Conservation (phyloP, 306 rosid species). For the Rubus parviflorus region DNA sequence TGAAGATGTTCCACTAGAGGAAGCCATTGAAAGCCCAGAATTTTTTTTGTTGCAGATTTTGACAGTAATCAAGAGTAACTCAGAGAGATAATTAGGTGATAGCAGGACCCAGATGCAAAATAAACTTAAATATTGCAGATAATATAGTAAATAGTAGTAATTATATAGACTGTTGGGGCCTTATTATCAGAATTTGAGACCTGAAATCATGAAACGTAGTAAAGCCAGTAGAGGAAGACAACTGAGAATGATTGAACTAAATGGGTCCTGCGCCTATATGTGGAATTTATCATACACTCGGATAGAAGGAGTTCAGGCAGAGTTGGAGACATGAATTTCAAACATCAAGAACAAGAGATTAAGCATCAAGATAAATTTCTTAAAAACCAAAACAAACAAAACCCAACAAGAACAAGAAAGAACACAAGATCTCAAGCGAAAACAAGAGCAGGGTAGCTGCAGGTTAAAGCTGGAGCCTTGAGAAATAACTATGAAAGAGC, state of each 20-base stretch:
- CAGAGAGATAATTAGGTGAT: not conserved
- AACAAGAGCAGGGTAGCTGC: slow-evolving; percentile 26
- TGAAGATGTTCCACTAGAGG: slow-evolving; percentile 79
- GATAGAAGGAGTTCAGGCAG: slow-evolving; percentile 73
- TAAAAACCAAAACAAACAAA: not conserved
- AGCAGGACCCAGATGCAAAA: slow-evolving; percentile 51
- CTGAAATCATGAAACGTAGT: slow-evolving; percentile 83
- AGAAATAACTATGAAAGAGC: not conserved
- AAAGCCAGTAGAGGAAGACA: slow-evolving; percentile 87
- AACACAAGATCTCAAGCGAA: not conserved
- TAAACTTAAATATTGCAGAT: slow-evolving; percentile 30
- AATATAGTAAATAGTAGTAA: slow-evolving; percentile 10
- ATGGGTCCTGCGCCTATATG: slow-evolving; percentile 87
- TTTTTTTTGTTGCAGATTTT: not conserved
- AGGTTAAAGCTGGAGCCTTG: not conserved
- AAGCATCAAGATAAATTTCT: slow-evolving; percentile 47
- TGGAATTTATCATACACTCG: slow-evolving; percentile 91
- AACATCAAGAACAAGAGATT: slow-evolving; percentile 65
- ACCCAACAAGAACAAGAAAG: not conserved
- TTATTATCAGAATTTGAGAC: slow-evolving; percentile 1
- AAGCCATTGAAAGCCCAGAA: slow-evolving; percentile 56
- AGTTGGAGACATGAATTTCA: slow-evolving; percentile 91
- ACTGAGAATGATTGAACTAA: slow-evolving; percentile 99
- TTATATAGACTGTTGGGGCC: not conserved
- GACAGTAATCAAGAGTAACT: not conserved